Conservation (phyloP, 768 basidiomycete genomes). For the Dioszegia crocea region DNA sequence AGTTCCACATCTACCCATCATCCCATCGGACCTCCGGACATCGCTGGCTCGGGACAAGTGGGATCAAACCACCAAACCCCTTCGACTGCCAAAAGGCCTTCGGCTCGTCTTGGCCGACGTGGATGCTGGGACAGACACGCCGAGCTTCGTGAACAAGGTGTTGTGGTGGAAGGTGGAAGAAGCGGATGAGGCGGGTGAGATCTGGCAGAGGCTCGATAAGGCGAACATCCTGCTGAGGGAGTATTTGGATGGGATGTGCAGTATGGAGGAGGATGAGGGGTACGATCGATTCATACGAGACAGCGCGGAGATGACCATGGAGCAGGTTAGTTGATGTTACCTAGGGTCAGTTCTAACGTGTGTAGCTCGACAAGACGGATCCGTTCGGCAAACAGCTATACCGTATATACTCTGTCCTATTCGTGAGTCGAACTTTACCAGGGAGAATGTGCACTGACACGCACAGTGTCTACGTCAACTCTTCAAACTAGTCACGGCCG, state of each 20-base stretch:
- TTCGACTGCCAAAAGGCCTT: slow-evolving; percentile 76
- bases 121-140: slow-evolving; percentile 92
- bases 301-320: slow-evolving; percentile 5
- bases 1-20: slow-evolving; percentile 3
- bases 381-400: not conserved
- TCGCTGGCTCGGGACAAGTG: slow-evolving; percentile 54
- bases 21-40: slow-evolving; percentile 3
- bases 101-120: slow-evolving; percentile 90
- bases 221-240: slow-evolving; percentile 25
- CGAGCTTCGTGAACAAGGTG: slow-evolving; percentile 86
- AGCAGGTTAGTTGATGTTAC: slow-evolving; percentile 14
- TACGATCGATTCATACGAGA: slow-evolving; percentile 14
- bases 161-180: slow-evolving; percentile 69
- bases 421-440: not conserved
- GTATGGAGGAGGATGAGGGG: slow-evolving; percentile 17
- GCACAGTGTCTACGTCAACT: not conserved
- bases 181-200: slow-evolving; percentile 52
- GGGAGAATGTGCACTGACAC: too few relatives aligned
- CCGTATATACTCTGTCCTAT: not conserved
- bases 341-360: not conserved
- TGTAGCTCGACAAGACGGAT: not conserved
- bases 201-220: slow-evolving; percentile 25
- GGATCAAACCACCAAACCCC: slow-evolving; percentile 66
- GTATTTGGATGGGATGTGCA: slow-evolving; percentile 17
- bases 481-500: slow-evolving; percentile 55